phyloP scores from a whole-genome alignment of 2,329 filamentous ascomycete genomes.

The Tolypocladium sp. region DNA sequence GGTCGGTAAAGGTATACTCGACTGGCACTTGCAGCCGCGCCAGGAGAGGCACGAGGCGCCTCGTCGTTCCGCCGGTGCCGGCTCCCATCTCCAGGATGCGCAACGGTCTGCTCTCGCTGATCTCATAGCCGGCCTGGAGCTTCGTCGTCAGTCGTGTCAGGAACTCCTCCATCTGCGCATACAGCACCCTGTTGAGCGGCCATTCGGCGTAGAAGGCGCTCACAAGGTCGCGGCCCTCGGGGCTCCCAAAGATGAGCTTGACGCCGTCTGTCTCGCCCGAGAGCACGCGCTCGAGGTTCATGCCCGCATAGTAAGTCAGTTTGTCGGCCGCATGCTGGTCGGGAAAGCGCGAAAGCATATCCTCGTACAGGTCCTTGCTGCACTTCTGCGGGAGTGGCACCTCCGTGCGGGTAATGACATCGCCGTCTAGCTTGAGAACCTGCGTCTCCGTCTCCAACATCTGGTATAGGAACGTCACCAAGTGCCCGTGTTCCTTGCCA shows the following conservation, averaged over 20 bases:
- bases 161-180: constrained; percentile 23
- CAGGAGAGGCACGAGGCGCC: constrained; percentile 16
- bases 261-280: constrained; percentile 25
- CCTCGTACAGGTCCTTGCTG: constrained; percentile 1
- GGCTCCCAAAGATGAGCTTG: constrained; percentile 26
- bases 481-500: neutral
- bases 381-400: neutral
- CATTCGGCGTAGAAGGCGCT: constrained; percentile 24
- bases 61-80: constrained; percentile 23
- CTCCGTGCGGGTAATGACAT: constrained; percentile 2
- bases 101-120: constrained; percentile 5
- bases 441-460: constrained; percentile 4
- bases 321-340: constrained; percentile 1
- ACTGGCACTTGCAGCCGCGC: constrained; percentile 19
- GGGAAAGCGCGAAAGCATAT: neutral
- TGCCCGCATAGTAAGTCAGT: constrained; percentile 14
- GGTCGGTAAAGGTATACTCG: constrained; percentile 30
- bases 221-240: constrained; percentile 23
- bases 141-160: constrained; percentile 7
- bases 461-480: constrained; percentile 1
- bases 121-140: neutral
- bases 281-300: constrained; percentile 17
- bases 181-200: constrained; percentile 22
- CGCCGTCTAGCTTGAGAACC: constrained; percentile 1
- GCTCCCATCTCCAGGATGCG: constrained; percentile 17